A percentile compares a stretch with the other conserved stretches of the same genome.
Conservation (phyloP, 1,139 yeast species). For the Lizanozyma gosingica region DNA sequence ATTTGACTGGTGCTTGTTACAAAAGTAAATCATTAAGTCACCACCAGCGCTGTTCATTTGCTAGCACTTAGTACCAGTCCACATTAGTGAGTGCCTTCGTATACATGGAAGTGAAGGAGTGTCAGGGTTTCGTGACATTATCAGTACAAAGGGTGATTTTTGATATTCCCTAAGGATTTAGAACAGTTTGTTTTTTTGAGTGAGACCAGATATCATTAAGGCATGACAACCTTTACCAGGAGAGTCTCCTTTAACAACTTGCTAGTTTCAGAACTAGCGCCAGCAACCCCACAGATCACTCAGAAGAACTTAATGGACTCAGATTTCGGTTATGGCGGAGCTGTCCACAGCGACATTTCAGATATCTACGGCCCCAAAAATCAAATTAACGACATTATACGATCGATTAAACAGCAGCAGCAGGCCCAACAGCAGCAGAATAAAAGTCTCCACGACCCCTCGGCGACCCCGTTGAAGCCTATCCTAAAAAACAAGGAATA, state of each 20-base stretch:
- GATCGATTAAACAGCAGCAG: constrained; percentile 2
- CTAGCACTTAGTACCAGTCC: too few species aligned
- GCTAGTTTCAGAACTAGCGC: constrained; percentile 10
- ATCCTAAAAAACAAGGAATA: constrained; percentile 30
- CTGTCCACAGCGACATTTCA: not conserved
- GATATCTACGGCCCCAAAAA: not conserved
- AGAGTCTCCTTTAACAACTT: constrained; percentile 40
- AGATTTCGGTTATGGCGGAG: not conserved
- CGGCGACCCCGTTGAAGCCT: constrained; percentile 26
- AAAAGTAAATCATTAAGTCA: too few species aligned
- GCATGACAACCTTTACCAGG: constrained; percentile 16
- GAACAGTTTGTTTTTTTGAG: too few species aligned
- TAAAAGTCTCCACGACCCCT: not conserved
- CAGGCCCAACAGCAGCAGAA: constrained; percentile 1
- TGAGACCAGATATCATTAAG: too few species aligned
- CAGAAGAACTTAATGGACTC: not conserved
- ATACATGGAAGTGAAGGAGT: too few species aligned
- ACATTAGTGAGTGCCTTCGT: too few species aligned
- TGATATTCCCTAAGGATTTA: too few species aligned
- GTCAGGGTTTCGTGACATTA: too few species aligned
- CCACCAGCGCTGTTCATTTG: too few species aligned
- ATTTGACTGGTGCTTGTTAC: too few species aligned
- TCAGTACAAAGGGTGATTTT: too few species aligned
- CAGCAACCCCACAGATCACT: constrained; percentile 1
- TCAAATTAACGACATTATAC: constrained; percentile 3